Base-by-base conservation (phyloP, 495 filamentous ascomycete genomes). In the Penicillium paradoxum region DNA sequence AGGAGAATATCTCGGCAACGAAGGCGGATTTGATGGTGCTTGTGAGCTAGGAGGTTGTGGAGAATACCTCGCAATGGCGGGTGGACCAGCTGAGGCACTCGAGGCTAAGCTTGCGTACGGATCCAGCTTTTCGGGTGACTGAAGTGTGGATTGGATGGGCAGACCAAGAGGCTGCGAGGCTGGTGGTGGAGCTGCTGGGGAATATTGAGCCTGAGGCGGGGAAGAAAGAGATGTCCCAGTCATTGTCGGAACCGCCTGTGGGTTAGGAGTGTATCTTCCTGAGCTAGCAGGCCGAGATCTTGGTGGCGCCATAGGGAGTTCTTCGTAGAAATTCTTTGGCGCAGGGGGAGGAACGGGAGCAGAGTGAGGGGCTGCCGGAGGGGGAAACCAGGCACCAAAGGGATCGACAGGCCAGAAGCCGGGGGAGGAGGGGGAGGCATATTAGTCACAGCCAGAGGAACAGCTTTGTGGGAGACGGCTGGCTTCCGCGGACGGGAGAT, bases 281-380 rank as follows among this genome's bases (percentile, higher is more conserved):
- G 67, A 68, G 56, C 62, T 79, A 6, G 67, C 55, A 51, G 70
- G 70, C 18, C 75, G 60, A 59, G 75, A 78, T 21, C 79, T 79
- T 39, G 84, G 78, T 57, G 51, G 80, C 60, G 33, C 79, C 63
- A 52, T 84, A 8, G 93, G 93, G 47, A 97, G 76, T 33, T 98
- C 93, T 65, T 95, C 92, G 88, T 91, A 97, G 66, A 97, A 97
- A 45, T 82, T 83, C 49, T 76, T 75, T 3, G 66, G 48, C 11
- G 58, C 54, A 17, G 59, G 51, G 8, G 51, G 51, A 6, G 69
- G 58, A 13, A 58, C 61, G 4, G 57, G 10, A 6, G 54, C 42
- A 63, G 70, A 40, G 75, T 73, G 55, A 36, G 52, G 30, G 44
- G 60, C 37, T 60, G 69, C 29, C 54, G 60, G n/a, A 65, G 37